Conservation (phyloP, 2,329 filamentous ascomycete species). For the Gnomoniopsis smithogilvyi region DNA sequence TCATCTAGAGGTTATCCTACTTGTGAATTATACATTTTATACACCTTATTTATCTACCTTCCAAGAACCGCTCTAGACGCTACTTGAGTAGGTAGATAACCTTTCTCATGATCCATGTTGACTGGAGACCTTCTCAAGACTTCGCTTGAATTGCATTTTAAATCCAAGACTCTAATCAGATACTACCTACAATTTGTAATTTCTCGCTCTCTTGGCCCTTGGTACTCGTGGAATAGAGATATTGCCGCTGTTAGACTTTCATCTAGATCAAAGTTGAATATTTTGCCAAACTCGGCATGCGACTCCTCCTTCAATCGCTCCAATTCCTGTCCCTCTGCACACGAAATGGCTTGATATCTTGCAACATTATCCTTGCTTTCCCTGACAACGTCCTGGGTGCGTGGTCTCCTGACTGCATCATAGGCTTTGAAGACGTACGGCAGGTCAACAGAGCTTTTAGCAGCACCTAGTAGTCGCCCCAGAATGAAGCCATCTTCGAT, state of each 20-base stretch:
- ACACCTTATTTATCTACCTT: no score
- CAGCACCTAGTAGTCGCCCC: conserved; percentile 11
- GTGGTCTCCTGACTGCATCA: conserved; percentile 12
- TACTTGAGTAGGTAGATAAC: no score
- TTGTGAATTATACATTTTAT: no score
- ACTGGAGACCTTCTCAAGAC: no score
- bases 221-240: neutral
- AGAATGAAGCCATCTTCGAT: conserved; percentile 20
- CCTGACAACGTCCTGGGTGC: conserved; percentile 16
- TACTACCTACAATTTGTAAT: neutral
- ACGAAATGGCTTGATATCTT: neutral
- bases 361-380: conserved; percentile 1
- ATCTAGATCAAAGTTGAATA: conserved; percentile 7
- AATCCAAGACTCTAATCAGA: neutral
- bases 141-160: no score
- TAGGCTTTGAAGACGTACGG: conserved; percentile 14
- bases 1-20: no score
- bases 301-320: neutral
- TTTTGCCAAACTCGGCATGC: neutral
- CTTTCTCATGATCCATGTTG: no score
- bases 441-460: neutral
- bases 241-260: neutral
- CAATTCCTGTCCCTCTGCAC: neutral
- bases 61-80: no score
- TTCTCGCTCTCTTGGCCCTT: neutral